Base-by-base conservation (phyloP, 176 grass and related monocot species). In the Cymbopogon citratus region DNA sequence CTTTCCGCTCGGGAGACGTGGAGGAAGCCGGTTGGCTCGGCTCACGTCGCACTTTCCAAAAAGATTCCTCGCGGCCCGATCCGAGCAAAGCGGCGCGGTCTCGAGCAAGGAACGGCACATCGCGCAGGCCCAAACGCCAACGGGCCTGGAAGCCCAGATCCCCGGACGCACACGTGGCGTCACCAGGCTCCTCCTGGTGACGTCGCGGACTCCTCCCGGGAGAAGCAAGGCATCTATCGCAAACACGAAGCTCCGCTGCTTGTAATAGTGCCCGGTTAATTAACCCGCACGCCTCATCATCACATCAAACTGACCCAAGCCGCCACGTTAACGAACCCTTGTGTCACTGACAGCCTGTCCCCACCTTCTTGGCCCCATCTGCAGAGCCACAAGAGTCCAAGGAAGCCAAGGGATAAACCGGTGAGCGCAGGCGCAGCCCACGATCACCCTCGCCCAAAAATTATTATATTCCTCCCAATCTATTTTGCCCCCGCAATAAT, bases 231-330 rank as follows among this genome's bases (percentile, higher is more conserved):
- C 66, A 71, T 80, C 69, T 3, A 26, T 79, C 10, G 10, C 1
- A 15, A 38, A 69, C 73, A 14, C 40, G 57, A 48, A 76, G 48
- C 77, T 67, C 52, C 63, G 56, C 76, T 69, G 49, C 76, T 15
- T n/a, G n/a, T n/a, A n/a, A n/a, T n/a, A n/a, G n/a, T n/a, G n/a
- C 16, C 81, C 59, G 44, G 74, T 69, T 74, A 43, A 74, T 80
- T 31, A 40, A 81, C 79, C 77, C 14, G 24, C 71, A 11, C 52
- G 26, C 23, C 71, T 43, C 73, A 45, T 81, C 82, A 15, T 81
- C 54, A 35, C 68, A 72, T 5, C 14, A 15, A 34, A 44, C 25
- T 28, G 21, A n/a, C 11, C 11, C 19, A 0, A 34, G 15, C 67
- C 83, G 63, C 24, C 19, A 75, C 69, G 12, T 5, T 44, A 10